Base-by-base conservation (phyloP, 441 rosid species). In the Erysimum cheiri region DNA sequence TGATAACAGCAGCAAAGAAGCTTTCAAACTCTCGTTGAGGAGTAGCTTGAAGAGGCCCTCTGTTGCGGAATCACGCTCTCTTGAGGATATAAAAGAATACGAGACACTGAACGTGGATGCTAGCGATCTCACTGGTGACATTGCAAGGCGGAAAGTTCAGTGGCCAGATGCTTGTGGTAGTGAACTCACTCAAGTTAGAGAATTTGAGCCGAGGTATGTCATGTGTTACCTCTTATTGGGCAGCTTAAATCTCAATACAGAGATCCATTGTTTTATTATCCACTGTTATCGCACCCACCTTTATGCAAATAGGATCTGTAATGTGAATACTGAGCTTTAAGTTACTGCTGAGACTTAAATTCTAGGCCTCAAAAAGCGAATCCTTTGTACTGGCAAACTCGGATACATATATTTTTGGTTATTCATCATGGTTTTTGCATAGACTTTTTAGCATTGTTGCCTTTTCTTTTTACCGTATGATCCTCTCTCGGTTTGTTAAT, bases 131-230 rank as follows among this genome's bases (percentile, higher is more conserved):
- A 65, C 77, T 55, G 84, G 79, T 64, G 84, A 84, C 52, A 74
- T 75, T 46, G 90, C 77, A 64, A 80, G 83, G 70, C 81, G 93
- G 73, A 93, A 83, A 86, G 98, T 93, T 77, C 97, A 88, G 78
- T 93, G 98, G 98, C 86, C 88, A 8, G 97, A 93, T 87, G 84
- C 82, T 68, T 83, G 88, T 77, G 97, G 98, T 49, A 87, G 83
- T 54, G 96, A 89, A 76, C 95, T 93, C 69, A 88, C 71, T 47
- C 93, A 93, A 81, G 83, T 89, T 76, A 83, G 87, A 78, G 98
- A 91, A 82, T 93, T 91, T 80, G 97, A 91, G 72, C 96, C 98
- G 67, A 93, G 98, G 98, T 93, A 85, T 67, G 76, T 72, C 54
- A 40, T 49, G 52, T 37, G 15, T 43, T 44, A 32, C 64, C 55